Conservation (phyloP, 108 stramenopile species). For the Cyclotella kingstonii region DNA sequence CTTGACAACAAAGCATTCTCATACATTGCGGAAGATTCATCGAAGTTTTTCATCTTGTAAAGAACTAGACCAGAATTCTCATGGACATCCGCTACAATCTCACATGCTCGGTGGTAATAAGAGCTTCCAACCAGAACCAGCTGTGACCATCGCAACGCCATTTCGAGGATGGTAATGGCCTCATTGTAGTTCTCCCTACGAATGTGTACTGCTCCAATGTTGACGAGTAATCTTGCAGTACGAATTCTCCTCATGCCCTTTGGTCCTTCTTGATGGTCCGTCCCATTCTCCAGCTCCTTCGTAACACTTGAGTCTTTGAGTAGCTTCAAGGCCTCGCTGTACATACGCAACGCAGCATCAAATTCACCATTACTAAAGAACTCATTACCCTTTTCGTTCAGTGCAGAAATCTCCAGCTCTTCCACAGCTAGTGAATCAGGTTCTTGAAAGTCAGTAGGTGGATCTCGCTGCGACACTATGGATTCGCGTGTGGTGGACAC, state of each 20-base stretch:
- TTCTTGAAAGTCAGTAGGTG: conserved; percentile 1
- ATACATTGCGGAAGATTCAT: conserved; percentile 32
- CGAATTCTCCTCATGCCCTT: conserved; percentile 31
- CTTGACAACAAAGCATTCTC: conserved; percentile 36
- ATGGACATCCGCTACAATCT: conserved; percentile 42
- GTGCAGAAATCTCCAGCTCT: conserved; percentile 31
- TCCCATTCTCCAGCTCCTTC: conserved; percentile 11
- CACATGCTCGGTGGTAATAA: conserved; percentile 32
- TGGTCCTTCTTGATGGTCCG: conserved; percentile 10
- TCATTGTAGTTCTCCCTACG: conserved; percentile 33
- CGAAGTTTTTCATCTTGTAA: conserved; percentile 38
- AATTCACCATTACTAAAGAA: conserved; percentile 43
- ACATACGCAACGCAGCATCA: conserved; percentile 48
- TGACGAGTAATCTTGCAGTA: conserved; percentile 41
- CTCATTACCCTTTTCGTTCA: conserved; percentile 52
- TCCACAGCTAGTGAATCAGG: conserved; percentile 1
- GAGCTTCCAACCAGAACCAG: conserved; percentile 14
- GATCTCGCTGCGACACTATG: conserved; percentile 1
- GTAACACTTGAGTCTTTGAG: conserved; percentile 27
- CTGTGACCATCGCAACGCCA: conserved; percentile 40
- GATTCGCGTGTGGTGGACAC: conserved; percentile 20
- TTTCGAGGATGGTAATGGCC: conserved; percentile 29
- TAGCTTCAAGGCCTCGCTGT: conserved; percentile 48
- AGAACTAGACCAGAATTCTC: conserved; percentile 45
- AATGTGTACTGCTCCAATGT: conserved; percentile 48